These are phyloP conservation scores for Yamadazyma diddensiae DNA, from an alignment of 1,139 yeast genomes.

Conservation along the genomic window DNA sequence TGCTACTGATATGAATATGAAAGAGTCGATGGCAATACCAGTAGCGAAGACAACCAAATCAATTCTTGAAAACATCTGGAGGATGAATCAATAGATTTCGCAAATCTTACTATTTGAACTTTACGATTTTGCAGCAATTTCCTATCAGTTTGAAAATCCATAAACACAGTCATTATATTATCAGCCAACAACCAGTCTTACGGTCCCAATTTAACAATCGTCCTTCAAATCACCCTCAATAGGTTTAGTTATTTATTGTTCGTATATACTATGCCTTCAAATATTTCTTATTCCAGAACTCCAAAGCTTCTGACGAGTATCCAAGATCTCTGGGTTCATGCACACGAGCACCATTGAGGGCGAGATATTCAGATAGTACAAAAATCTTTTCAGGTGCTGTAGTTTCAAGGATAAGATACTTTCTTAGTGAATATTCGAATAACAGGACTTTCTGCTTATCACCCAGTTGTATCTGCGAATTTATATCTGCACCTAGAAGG, in stretches of 20 bases:
- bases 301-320: conserved; percentile 40
- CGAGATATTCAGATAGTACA: conserved; percentile 70
- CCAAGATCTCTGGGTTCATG: conserved; percentile 34
- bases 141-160: too few species aligned
- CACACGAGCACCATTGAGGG: conserved; percentile 59
- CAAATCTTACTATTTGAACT: too few species aligned
- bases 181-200: too few species aligned
- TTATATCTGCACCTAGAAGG: conserved; percentile 49
- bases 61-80: too few species aligned
- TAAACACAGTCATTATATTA: too few species aligned
- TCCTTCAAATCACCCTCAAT: too few species aligned
- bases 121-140: too few species aligned
- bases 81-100: too few species aligned
- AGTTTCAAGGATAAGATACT: conserved; percentile 35
- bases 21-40: too few species aligned
- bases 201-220: too few species aligned
- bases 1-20: too few species aligned
- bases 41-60: too few species aligned
- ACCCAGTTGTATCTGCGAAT: conserved; percentile 33
- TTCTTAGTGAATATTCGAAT: conserved; percentile 61
- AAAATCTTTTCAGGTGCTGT: conserved; percentile 33
- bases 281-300: conserved; percentile 45
- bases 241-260: neutral
- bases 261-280: neutral
- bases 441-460: conserved; percentile 33